phyloP scores from a whole-genome alignment of 768 basidiomycete species.

The Boletellus ananiceps region DNA sequence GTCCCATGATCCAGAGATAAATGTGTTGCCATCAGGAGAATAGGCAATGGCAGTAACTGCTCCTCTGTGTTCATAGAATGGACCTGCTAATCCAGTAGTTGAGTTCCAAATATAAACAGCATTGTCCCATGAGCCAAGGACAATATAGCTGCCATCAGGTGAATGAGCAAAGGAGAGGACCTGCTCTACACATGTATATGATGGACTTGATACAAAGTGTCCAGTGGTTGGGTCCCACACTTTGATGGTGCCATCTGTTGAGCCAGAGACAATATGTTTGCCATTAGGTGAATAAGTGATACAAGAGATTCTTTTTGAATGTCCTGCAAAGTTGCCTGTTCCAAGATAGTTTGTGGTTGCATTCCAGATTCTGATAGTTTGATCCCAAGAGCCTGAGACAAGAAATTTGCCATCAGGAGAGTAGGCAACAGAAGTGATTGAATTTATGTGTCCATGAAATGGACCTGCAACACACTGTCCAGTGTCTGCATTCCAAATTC shows the following conservation, averaged over 20 bases:
- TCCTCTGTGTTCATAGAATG: constrained; percentile 5
- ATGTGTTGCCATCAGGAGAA: constrained; percentile 14
- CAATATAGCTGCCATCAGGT: constrained; percentile 19
- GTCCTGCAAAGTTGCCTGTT: background rate
- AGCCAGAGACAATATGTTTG: constrained; percentile 10
- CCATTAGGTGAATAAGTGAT: constrained; percentile 17
- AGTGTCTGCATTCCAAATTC: constrained; percentile 17
- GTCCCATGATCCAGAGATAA: constrained; percentile 10
- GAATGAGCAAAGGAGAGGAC: constrained; percentile 11
- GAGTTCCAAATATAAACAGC: constrained; percentile 9
- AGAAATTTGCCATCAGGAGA: constrained; percentile 17
- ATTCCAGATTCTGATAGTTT: constrained; percentile 17
- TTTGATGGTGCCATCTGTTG: constrained; percentile 3
- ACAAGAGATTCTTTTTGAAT: background rate
- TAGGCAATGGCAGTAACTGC: constrained; percentile 1
- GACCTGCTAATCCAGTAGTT: background rate
- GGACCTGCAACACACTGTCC: constrained; percentile 14
- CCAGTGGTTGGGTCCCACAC: constrained; percentile 11
- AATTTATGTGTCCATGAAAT: constrained; percentile 12
- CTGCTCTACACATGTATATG: background rate
- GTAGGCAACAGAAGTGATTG: constrained; percentile 7
- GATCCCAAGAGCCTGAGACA: constrained; percentile 16
- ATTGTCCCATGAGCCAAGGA: constrained; percentile 7
- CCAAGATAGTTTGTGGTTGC: background rate
- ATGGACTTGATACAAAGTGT: background rate